Conservation (phyloP, 2,329 filamentous ascomycete genomes). For the Exophiala alcalophila region DNA sequence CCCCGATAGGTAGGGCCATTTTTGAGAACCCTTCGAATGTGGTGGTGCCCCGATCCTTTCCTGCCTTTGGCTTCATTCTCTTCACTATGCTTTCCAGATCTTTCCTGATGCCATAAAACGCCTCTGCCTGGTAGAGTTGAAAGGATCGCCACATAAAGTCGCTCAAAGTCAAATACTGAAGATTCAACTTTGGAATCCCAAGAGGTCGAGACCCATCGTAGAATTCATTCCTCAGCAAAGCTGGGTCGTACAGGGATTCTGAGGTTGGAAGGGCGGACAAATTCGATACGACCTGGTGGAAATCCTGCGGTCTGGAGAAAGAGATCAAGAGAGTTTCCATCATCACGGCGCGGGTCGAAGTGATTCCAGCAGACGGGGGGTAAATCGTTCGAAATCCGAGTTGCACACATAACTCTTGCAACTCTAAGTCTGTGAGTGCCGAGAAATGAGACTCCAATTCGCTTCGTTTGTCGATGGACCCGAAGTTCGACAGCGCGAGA, state of each 20-base stretch:
- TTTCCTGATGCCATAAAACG: constrained; percentile 89
- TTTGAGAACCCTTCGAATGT: constrained; percentile 80
- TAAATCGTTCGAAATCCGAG: constrained; percentile 82
- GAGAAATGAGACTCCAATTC: constrained; percentile 76
- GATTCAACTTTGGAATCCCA: constrained; percentile 87
- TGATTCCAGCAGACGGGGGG: constrained; percentile 65
- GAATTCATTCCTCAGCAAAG: constrained; percentile 73
- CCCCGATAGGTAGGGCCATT: constrained; percentile 85
- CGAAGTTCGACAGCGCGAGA: constrained; percentile 87
- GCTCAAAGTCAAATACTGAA: constrained; percentile 91
- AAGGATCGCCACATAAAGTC: constrained; percentile 98
- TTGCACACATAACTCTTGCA: constrained; percentile 64
- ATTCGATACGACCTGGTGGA: constrained; percentile 72
- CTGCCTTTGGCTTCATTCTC: constrained; percentile 68
- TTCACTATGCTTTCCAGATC: constrained; percentile 82
- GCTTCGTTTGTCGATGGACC: constrained; percentile 73
- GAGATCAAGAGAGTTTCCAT: constrained; percentile 68
- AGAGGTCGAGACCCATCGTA: constrained; percentile 86
- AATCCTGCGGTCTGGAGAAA: constrained; percentile 75
- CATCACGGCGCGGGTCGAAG: constrained; percentile 53
- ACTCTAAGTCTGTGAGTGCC: constrained; percentile 69
- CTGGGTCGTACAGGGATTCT: constrained; percentile 70
- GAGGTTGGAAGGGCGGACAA: constrained; percentile 83
- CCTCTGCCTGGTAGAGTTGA: constrained; percentile 80
- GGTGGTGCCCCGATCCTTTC: constrained; percentile 61